A percentile compares a stretch with the other conserved stretches of the same genome.
These are phyloP conservation scores for Gracilaria gracilis DNA, from an alignment of 23 red algal genomes.

Conservation along the genomic window DNA sequence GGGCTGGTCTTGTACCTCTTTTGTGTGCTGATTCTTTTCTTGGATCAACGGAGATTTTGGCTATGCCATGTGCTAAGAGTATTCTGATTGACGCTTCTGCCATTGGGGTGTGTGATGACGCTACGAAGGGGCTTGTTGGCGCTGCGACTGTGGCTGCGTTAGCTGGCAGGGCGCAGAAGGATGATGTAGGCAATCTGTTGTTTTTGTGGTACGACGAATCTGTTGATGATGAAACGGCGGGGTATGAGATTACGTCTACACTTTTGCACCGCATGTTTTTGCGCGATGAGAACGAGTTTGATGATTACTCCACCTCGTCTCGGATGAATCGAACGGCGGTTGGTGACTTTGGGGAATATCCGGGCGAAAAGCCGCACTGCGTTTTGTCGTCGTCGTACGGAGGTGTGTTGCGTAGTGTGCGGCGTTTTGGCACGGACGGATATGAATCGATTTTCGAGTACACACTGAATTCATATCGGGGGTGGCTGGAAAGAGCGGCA, in stretches of 20 bases:
- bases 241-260: constrained; percentile 51
- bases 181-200: constrained; percentile 69
- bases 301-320: neutral
- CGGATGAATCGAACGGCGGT: neutral
- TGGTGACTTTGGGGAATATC: neutral
- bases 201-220: constrained; percentile 60
- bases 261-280: constrained; percentile 35
- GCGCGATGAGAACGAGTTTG: neutral
- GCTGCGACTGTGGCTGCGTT: constrained; percentile 36
- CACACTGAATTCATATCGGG: constrained; percentile 50
- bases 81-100: constrained; percentile 54
- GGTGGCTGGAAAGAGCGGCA: constrained; percentile 54
- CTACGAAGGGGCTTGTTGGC: constrained; percentile 36
- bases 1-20: constrained; percentile 23
- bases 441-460: constrained; percentile 63
- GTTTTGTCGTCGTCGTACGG: constrained; percentile 42
- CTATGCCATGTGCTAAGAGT: constrained; percentile 41
- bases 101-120: constrained; percentile 50
- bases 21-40: constrained; percentile 47
- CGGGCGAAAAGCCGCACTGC: neutral
- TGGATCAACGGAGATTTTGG: constrained; percentile 33
- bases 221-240: constrained; percentile 58
- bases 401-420: constrained; percentile 28
- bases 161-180: constrained; percentile 43
- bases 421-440: constrained; percentile 45